Conservation (phyloP, 768 basidiomycete genomes). For the Mycena polygramma region DNA sequence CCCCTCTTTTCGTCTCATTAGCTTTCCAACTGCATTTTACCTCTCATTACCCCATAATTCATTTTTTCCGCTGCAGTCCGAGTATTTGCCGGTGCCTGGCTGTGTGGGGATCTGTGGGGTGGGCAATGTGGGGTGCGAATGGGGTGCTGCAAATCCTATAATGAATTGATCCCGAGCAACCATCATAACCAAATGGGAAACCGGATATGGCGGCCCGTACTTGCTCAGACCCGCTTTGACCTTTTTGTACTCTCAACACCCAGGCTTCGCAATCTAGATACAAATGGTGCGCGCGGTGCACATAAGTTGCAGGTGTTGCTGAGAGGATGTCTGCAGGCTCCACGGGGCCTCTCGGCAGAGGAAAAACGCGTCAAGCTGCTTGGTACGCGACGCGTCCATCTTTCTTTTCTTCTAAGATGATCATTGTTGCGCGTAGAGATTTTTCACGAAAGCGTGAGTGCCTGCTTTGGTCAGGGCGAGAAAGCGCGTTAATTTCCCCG, state of each 20-base stretch:
- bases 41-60: slow-evolving; percentile 19
- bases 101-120: neutral
- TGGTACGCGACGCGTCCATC: slow-evolving; percentile 19
- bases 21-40: slow-evolving; percentile 43
- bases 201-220: too few relatives aligned
- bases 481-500: neutral
- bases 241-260: neutral
- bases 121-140: neutral
- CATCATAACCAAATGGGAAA: too few relatives aligned
- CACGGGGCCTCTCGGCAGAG: slow-evolving; percentile 87
- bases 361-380: slow-evolving; percentile 91
- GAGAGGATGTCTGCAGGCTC: slow-evolving; percentile 57
- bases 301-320: neutral
- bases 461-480: neutral
- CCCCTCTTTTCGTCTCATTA: slow-evolving; percentile 13
- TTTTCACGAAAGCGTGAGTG: slow-evolving; percentile 87
- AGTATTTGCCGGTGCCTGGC: slow-evolving; percentile 1
- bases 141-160: too few relatives aligned
- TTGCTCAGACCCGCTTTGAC: neutral
- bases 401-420: neutral
- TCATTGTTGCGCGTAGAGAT: slow-evolving; percentile 64
- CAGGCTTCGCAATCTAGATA: neutral
- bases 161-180: too few relatives aligned
- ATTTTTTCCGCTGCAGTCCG: slow-evolving; percentile 5
- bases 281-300: slow-evolving; percentile 11